phyloP scores from a whole-genome alignment of 2,329 filamentous ascomycete species.

The Dothideomycetes sp. region DNA sequence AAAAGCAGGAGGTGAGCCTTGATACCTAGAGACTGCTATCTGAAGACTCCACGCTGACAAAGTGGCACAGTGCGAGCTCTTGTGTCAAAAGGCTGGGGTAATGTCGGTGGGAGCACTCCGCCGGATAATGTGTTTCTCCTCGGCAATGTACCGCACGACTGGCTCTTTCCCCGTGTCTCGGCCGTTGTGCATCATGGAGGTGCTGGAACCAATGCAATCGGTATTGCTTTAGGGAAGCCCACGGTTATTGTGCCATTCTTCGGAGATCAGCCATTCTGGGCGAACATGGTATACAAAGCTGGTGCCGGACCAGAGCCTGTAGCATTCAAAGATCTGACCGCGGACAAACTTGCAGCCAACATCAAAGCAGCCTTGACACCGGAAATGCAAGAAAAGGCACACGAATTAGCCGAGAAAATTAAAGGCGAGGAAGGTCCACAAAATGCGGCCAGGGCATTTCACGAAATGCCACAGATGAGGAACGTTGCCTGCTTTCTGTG shows the following conservation, averaged over 20 bases:
- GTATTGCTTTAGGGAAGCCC: conserved; percentile 24
- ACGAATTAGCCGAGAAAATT: conserved; percentile 12
- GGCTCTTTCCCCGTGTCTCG: conserved; percentile 26
- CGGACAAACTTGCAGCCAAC: conserved; percentile 24
- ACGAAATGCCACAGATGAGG: conserved; percentile 13
- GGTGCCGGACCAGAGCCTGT: conserved; percentile 32
- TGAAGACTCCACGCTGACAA: neutral
- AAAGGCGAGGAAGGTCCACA: conserved; percentile 24
- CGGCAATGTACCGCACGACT: conserved; percentile 18
- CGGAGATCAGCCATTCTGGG: conserved; percentile 38
- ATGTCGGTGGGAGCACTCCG: conserved; percentile 21
- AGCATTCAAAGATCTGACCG: conserved; percentile 24
- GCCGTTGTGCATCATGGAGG: conserved; percentile 28
- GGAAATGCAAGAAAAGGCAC: conserved; percentile 18
- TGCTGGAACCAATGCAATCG: conserved; percentile 26
- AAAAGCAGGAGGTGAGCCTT: conserved; percentile 14
- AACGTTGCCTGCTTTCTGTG: conserved; percentile 45
- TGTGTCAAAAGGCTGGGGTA: conserved; percentile 27
- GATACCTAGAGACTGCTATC: neutral
- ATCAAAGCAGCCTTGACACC: conserved; percentile 23
- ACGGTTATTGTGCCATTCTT: conserved; percentile 32
- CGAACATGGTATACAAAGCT: conserved; percentile 28
- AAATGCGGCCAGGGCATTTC: conserved; percentile 29
- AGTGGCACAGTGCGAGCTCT: conserved; percentile 21
- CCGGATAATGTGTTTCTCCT: conserved; percentile 22